Evolutionary conservation across 2,329 filamentous ascomycete genomes (phyloP), one percentile per base, ranked within the genome.

Genomic region (Neonectria hederae): DNA sequence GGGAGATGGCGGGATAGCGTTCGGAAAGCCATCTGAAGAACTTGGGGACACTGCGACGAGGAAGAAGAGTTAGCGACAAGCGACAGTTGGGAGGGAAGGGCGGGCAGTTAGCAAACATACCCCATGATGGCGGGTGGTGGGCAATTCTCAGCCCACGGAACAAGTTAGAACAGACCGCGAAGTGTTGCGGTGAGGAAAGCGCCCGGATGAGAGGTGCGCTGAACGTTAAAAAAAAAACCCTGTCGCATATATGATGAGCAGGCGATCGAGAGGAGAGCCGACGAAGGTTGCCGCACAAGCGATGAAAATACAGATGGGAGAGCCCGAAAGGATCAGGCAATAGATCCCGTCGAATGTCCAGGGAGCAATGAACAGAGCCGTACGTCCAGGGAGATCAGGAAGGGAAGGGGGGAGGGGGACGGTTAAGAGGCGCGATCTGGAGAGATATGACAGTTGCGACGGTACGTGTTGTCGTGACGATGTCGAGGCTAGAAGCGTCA

Each of bases 11-110:
- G 60, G 96, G 96, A 87, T 99, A 99, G 74, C 97, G 91, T 88
- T 99, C 97, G 65, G 94, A 97, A 86, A 99, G 92, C 96, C 97
- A 99, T 87, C 96, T 88, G 84, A 97, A 97, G 85, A 97, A 97
- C 78, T 97, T 97, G 77, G 92, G 92, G 70, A 89, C 86, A 86
- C 87, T 87, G 67, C 57, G 61, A 62, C 24, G 46, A 54, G 65
- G 40, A 68, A 59, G 11, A 67, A 59, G 40, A 58, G 65, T 70
- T 57, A 72, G 67, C 59, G 52, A 63, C 38, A 54, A 54, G 43
- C 21, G 42, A 40, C 52, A 43, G 35, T 21, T 19, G 43, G 26
- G 51, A 43, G 30, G 13, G 43, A 54, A 30, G 14, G 30, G 55
- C 28, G 22, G 67, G 72, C 14, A 58, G 68, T 71, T 22, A 59